Evolutionary conservation across 441 rosid species (phyloP), one percentile per base, ranked within the genome.

Genomic region (Raphanus hybrid): DNA sequence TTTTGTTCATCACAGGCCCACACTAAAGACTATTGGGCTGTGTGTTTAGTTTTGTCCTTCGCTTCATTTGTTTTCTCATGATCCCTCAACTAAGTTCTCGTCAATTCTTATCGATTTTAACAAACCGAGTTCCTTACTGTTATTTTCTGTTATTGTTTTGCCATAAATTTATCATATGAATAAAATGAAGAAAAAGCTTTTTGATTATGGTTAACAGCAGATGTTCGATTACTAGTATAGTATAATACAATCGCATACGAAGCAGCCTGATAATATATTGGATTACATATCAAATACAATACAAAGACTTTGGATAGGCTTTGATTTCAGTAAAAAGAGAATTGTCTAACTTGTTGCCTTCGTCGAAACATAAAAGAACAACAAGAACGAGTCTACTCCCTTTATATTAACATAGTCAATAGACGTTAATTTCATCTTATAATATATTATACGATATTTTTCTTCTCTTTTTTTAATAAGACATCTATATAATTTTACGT

Each of bases 291-390:
- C 10, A 55, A 20, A 18, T 16, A 48, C 62, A 67, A 45, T 72
- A 78, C 58, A 67, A 5, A 16, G 37, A 73, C 52, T 39, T 62
- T 68, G 15, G 66, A 68, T 45, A 68, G 54, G 57, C 20, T 20
- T 52, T 10, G 3, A 39, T 62, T 10, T 78, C 73, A 48, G 6
- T 50, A 12, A 16, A 60, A 48, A 59, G 62, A 37, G 69, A 54
- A 58, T 73, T 64, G 39, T 55, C 60, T 54, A 63, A 11, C 60
- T 39, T 72, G 73, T 37, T 67, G 64, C 73, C 50, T 60, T 58
- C 58, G 69, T 66, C 34, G 64, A 71, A 77, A 77, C 73, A 48
- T 37, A 60, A 3, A 35, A 65, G 61, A 73, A 50, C 70, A 68
- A 68, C 78, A 52, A 72, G 63, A 63, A 50, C 76, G 52, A 63